A percentile compares a stretch with the other conserved stretches of the same genome.
phyloP scores from a whole-genome alignment of 352 stramenopile genomes.

The Pythium pyrilobum region DNA sequence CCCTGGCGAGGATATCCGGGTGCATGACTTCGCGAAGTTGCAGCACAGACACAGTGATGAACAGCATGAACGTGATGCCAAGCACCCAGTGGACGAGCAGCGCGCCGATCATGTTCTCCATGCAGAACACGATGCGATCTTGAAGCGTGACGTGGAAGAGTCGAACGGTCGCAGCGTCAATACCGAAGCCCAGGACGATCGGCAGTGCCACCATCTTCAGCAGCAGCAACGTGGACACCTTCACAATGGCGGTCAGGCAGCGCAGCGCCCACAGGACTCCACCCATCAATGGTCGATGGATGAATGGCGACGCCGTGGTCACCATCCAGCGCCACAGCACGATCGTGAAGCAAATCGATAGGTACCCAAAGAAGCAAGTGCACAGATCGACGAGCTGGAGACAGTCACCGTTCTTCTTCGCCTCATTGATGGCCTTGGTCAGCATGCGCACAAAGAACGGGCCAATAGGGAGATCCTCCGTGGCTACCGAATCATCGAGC shows the following conservation, averaged over 20 bases:
- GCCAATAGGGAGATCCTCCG: slow-evolving; percentile 21
- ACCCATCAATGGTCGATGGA: slow-evolving; percentile 74
- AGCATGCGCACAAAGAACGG: slow-evolving; percentile 53
- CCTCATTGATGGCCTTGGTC: slow-evolving; percentile 43
- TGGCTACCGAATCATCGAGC: slow-evolving; percentile 17
- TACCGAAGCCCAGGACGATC: slow-evolving; percentile 90
- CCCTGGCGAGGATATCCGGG: slow-evolving; percentile 86
- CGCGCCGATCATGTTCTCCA: slow-evolving; percentile 88
- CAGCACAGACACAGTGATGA: slow-evolving; percentile 95
- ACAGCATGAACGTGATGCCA: slow-evolving; percentile 97
- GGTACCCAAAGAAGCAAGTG: slow-evolving; percentile 72
- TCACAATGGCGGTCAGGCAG: slow-evolving; percentile 85
- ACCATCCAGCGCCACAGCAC: slow-evolving; percentile 85
- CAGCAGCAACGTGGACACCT: slow-evolving; percentile 94
- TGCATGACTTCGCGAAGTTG: slow-evolving; percentile 95
- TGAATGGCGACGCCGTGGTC: slow-evolving; percentile 76
- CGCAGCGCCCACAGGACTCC: slow-evolving; percentile 74
- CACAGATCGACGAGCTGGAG: slow-evolving; percentile 82
- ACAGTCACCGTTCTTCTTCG: slow-evolving; percentile 66
- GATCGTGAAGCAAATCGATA: slow-evolving; percentile 82
- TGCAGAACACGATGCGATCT: slow-evolving; percentile 74
- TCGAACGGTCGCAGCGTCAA: slow-evolving; percentile 90
- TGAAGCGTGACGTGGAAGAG: slow-evolving; percentile 83
- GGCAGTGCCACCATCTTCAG: slow-evolving; percentile 98
- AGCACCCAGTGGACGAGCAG: slow-evolving; percentile 96